Base-by-base conservation (phyloP, 208 protist genomes). In the Balamuthia mandrillaris region DNA sequence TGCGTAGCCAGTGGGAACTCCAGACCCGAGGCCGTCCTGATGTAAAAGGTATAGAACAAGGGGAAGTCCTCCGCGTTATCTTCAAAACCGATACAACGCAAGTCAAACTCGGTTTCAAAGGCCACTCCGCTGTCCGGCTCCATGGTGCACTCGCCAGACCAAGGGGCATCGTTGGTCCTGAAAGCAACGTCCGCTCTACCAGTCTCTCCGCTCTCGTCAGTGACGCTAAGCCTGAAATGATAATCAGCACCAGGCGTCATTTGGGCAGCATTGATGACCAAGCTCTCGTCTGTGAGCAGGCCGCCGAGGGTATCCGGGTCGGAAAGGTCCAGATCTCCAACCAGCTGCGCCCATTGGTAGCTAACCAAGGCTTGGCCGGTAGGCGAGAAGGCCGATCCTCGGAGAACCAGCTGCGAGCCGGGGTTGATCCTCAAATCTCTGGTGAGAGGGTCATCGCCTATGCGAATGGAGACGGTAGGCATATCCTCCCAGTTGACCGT, bases 151-250 rank as follows among this genome's bases (percentile, higher is more conserved):
- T 1, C 1, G 18, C 70, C 70, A 21, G 45, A 41, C 70, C 70
- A 79, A n/a, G 70, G 70, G 31, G 60, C 27, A 49, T 1, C 51
- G 45, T 39, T 39, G 16, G 45, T 35, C 2, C 21, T 7, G 33
- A 79, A 79, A 2, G 33, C 60, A 3, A 79, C 51, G n/a, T 79
- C 70, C 18, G 70, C 45, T 49, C 49, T 47, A 33, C 70, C 70
- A 49, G 2, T 7, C 1, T 21, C 24, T 2, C 39, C 45, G 49
- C 9, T 35, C 4, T 33, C 51, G 33, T 79, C 52, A 24, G 31
- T 1, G 4, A 49, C 70, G 21, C 6, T 3, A 12, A 79, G 31
- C 2, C 70, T 29, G 3, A 79, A 33, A 33, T 21, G 7, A 16
- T 79, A 79, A 6, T 61, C 2, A 10, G 70, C 51, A n/a, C 70